Base-by-base conservation (phyloP, 2,329 filamentous ascomycete species). In the Diaporthe sp. region DNA sequence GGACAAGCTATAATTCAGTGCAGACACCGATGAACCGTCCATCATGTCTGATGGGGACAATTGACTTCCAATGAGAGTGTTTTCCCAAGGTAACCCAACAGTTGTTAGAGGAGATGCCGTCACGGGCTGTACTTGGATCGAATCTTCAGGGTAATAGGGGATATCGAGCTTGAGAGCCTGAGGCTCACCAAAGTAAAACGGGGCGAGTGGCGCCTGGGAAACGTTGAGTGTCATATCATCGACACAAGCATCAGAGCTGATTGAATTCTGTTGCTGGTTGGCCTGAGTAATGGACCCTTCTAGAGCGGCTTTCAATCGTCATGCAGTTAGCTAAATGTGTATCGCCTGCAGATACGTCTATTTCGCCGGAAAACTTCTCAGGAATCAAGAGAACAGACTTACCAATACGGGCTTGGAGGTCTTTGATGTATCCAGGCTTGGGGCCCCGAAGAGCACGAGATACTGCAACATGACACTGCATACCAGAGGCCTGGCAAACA, bases 401-500 rank as follows among this genome's bases (percentile, higher is more conserved):
- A 46, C 59, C 59, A 46, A 65, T 65, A 2, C 59, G 39, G n/a
- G 59, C 59, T 46, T 65, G 59, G 6, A 65, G 42, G n/a, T 65
- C 59, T 17, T 65, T 65, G 25, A 65, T 46, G 10, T 65, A 65
- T 31, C 59, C 59, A 65, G 59, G 59, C 39, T 65, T 65, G 19
- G 59, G 59, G 15, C 39, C 39, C n/a, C 59, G n/a, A 19, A 65
- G 39, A 13, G 39, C 25, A 46, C 59, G 59, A 28, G 59, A 46
- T 31, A 46, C 39, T 12, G 39, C 59, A 25, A 65, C 39, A 22
- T 46, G n/a, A 22, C 59, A 65, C 25, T 19, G 59, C 25, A 46
- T 65, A 10, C 39, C 59, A 25, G 59, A 44, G 25, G 4, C 59
- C 25, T 65, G 59, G 3, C 59, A 46, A 22, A 46, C 25, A 8